A percentile compares a stretch with the other conserved stretches of the same genome.
Conservation (phyloP, 2,329 filamentous ascomycete genomes). For the Aspergillus sp. region DNA sequence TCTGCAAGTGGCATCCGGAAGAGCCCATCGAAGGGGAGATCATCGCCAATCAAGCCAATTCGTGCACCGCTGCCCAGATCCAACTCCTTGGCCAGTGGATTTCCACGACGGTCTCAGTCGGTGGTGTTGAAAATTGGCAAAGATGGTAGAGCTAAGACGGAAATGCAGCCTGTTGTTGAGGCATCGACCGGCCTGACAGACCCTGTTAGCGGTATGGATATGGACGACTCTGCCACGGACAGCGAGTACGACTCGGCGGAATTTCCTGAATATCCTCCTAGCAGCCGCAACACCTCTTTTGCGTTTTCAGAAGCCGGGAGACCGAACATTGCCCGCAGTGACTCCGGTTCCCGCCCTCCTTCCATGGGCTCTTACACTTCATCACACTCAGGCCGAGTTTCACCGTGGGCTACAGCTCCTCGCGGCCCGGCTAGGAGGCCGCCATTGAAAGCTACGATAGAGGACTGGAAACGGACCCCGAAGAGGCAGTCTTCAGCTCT, state of each 20-base stretch:
- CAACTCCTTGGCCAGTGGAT: constrained; percentile 29
- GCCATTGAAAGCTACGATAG: constrained; percentile 21
- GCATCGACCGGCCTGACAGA: constrained; percentile 35
- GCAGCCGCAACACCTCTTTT: constrained; percentile 42
- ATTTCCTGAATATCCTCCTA: constrained; percentile 39
- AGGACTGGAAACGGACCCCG: constrained; percentile 34
- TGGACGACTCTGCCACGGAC: constrained; percentile 45
- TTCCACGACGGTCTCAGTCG: constrained; percentile 40
- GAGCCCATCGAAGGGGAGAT: constrained; percentile 44
- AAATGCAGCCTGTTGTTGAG: constrained; percentile 40
- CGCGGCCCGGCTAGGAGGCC: constrained; percentile 26
- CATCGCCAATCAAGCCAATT: constrained; percentile 42
- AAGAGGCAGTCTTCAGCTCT: constrained; percentile 33
- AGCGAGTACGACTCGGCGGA: constrained; percentile 44
- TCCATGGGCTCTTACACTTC: constrained; percentile 48
- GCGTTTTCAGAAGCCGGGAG: constrained; percentile 35
- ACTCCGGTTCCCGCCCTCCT: constrained; percentile 38
- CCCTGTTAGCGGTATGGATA: constrained; percentile 37
- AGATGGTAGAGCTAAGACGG: constrained; percentile 49
- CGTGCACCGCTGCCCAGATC: constrained; percentile 33
- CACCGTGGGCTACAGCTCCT: constrained; percentile 42
- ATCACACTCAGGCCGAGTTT: constrained; percentile 41
- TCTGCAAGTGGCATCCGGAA: constrained; percentile 40
- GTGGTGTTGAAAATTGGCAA: constrained; percentile 49
- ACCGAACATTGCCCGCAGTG: constrained; percentile 32